Conservation (phyloP, 305 asterid genomes). For the Solanum hybrid region DNA sequence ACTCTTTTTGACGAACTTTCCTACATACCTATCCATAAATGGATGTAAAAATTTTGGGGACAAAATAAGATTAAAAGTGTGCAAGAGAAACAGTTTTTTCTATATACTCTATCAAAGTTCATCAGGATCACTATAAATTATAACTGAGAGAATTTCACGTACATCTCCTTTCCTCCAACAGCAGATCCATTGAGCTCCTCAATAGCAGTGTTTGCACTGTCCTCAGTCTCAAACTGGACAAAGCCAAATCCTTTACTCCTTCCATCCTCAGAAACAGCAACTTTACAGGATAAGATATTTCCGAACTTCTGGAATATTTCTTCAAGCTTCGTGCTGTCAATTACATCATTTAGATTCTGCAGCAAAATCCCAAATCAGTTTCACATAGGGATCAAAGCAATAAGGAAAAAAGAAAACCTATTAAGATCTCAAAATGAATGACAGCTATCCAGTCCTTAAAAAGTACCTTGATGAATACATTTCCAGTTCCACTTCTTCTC, state of each 20-base stretch:
- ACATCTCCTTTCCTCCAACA: constrained; percentile 65
- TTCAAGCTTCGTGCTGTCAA: constrained; percentile 67
- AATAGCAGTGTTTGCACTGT: constrained; percentile 59
- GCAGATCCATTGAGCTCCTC: constrained; percentile 58
- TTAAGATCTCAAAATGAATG: neutral
- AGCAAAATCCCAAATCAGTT: constrained; percentile 8
- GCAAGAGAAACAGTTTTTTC: neutral
- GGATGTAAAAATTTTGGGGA: neutral
- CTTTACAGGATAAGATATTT: constrained; percentile 67
- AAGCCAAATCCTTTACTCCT: constrained; percentile 92
- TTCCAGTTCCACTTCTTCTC: constrained; percentile 75
- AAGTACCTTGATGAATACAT: constrained; percentile 80
- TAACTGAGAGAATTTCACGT: constrained; percentile 17
- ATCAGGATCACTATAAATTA: neutral
- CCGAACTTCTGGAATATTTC: constrained; percentile 76
- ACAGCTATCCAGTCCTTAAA: neutral
- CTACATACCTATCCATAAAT: constrained; percentile 50
- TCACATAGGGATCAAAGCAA: neutral
- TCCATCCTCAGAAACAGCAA: constrained; percentile 66
- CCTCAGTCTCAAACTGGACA: constrained; percentile 75
- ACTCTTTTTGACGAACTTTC: constrained; percentile 59
- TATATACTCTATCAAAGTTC: neutral
- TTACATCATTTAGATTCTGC: constrained; percentile 61
- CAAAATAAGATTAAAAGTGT: neutral
- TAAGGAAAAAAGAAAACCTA: neutral